Base-by-base conservation (phyloP, 2,329 filamentous ascomycete species). In the Sphaerulina vaccinii region DNA sequence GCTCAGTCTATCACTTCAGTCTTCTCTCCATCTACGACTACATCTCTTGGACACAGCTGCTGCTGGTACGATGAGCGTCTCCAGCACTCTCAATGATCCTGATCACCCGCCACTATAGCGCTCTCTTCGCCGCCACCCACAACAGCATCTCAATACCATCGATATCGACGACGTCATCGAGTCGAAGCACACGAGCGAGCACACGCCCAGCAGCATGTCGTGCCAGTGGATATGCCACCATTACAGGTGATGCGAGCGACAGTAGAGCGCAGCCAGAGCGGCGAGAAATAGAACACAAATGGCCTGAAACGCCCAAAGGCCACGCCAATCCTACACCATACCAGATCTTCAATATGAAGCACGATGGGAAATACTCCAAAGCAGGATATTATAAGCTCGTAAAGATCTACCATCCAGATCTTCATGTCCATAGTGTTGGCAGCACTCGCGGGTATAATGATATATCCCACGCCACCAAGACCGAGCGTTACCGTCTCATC, bases 341-440 rank as follows among this genome's bases (percentile, higher is more conserved):
- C 73, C 88, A 97, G 65, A 88, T 99, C 66, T 85, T 97, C 64
- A 77, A 80, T 24, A 74, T 80, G 58, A 72, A 75, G 48, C 80
- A 74, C 61, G 75, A 75, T 51, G 83, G 82, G 11, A 80, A 83
- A 1, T 97, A 99, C 70, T 85, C 82, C 56, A 97, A 99, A 71
- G 74, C 79, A 37, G 83, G 83, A 54, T 99, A 90, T 78, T 93
- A 95, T 71, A 81, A 92, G 65, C 82, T 99, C 46, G 93, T 95
- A 52, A 99, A 97, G 75, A 77, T 95, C 40, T 99, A 99, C 73
- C 93, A 99, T 67, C 93, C 93, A 0, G 93, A 99, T 70, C 33
- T 59, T 1, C 53, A 82, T 81, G 53, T 75, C 70, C 56, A 54
- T 13, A 68, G 66, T 51, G 66, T 69, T 35, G 60, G 65, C 33